phyloP scores from a whole-genome alignment of 1,284 basidiomycete genomes.

The Gomphus bonarii region DNA sequence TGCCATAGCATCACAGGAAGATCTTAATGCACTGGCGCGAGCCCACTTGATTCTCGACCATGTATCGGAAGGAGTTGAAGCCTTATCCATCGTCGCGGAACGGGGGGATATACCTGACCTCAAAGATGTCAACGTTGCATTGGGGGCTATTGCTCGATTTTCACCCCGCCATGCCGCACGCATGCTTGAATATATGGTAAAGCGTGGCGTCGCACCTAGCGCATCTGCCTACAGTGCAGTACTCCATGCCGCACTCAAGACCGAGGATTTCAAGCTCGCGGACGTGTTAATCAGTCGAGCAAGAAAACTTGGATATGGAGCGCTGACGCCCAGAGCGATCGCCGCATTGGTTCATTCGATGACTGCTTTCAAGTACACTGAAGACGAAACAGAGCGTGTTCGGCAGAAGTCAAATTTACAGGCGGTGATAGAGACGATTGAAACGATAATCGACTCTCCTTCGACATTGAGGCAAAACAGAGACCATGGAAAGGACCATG shows the following conservation, averaged over 20 bases:
- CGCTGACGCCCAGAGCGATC: constrained; percentile 37
- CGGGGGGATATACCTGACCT: constrained; percentile 46
- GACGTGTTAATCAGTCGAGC: constrained; percentile 31
- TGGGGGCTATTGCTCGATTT: constrained; percentile 41
- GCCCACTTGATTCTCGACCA: constrained; percentile 49
- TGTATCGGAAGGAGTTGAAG: constrained; percentile 33
- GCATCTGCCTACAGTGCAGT: constrained; percentile 47
- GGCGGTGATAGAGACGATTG: constrained; percentile 26
- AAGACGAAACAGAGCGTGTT: constrained; percentile 19
- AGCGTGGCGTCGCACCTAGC: constrained; percentile 38
- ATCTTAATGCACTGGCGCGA: constrained; percentile 50
- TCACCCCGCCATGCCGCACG: constrained; percentile 34
- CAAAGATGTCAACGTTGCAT: constrained; percentile 52
- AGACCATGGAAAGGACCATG: constrained; percentile 29
- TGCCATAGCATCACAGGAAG: constrained; percentile 33
- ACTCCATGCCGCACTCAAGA: constrained; percentile 41
- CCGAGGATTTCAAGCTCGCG: constrained; percentile 35
- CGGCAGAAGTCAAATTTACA: constrained; percentile 17
- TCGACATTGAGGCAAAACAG: neutral
- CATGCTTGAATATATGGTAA: constrained; percentile 39
- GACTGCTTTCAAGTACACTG: constrained; percentile 8
- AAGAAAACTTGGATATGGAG: constrained; percentile 22
- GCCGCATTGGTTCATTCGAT: constrained; percentile 36
- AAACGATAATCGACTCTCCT: constrained; percentile 24
- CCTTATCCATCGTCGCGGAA: constrained; percentile 35